phyloP scores from a whole-genome alignment of 768 basidiomycete genomes.

The Boletales sp. region DNA sequence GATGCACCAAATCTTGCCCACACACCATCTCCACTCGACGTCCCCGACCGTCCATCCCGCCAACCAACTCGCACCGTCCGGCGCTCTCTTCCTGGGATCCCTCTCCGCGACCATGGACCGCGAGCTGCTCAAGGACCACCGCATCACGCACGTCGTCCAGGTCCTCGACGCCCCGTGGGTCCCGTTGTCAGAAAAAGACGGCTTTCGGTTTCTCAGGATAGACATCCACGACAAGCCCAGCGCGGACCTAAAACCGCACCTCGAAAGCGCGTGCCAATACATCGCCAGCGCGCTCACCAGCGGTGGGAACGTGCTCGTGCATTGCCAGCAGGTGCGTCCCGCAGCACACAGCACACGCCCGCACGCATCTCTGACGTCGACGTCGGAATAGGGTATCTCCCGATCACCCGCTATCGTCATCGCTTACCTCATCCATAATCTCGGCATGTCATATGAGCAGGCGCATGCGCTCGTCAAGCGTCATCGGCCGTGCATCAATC shows the following conservation, averaged over 20 bases:
- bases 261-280: conserved; percentile 64
- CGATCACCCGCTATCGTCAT: conserved; percentile 74
- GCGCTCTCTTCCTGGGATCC: conserved; percentile 68
- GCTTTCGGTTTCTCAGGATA: conserved; percentile 58
- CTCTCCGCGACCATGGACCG: conserved; percentile 57
- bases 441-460: conserved; percentile 68
- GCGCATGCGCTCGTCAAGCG: conserved; percentile 59
- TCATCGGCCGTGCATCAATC: conserved; percentile 70
- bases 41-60: conserved; percentile 19
- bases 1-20: conserved; percentile 68
- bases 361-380: conserved; percentile 1
- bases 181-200: conserved; percentile 44
- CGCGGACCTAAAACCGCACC: conserved; percentile 63
- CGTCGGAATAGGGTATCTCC: conserved; percentile 60
- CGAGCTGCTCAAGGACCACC: conserved; percentile 45
- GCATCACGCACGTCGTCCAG: conserved; percentile 60
- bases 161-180: conserved; percentile 66
- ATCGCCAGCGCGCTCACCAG: conserved; percentile 59
- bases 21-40: conserved; percentile 24
- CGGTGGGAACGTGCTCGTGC: conserved; percentile 69
- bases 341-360: too few species aligned
- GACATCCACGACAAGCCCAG: conserved; percentile 60
- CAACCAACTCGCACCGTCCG: conserved; percentile 25
- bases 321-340: conserved; percentile 72
- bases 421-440: conserved; percentile 75